Evolutionary conservation across 2,329 filamentous ascomycete species (phyloP), one percentile per base, ranked within the genome.

Genomic region (Ceratocystis destructans): DNA sequence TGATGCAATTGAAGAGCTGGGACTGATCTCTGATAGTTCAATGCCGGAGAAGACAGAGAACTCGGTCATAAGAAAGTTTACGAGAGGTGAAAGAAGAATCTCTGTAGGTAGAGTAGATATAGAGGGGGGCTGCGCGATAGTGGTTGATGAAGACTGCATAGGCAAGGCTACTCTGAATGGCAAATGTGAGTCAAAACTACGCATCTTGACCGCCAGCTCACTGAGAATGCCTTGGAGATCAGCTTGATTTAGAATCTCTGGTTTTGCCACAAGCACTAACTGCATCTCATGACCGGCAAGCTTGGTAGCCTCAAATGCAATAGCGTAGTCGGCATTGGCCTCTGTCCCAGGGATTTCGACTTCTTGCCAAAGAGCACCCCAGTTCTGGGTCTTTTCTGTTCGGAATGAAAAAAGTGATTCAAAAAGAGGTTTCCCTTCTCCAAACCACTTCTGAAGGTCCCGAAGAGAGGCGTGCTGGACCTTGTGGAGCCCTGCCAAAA

Each of bases 401-500:
- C 95, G 88, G 72, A 93, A 96, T 0, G 90, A 87, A 70, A 96
- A 95, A 1, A 96, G 77, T 0, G 81, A 87, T 68, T 96, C 87
- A 72, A 96, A 96, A 1, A 93, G 75, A 0, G 82, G 78, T 53
- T 82, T 76, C 2, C 80, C 80, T 3, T 78, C 77, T 0, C 82
- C 79, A 70, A 84, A 86, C 87, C 89, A 95, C 73, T 90, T 95
- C 71, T 88, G 85, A 44, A 96, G 87, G 59, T 89, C 83, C 25
- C 90, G 83, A 8, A 96, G 78, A 0, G 92, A 81, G 0, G 89
- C 89, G 70, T 93, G 87, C 69, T 95, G 90, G 70, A 87, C 93
- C 0, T 85, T 80, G 22, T 94, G 77, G 10, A 83, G 80, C 0
- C 81, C 77, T 0, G 84, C 81, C 72, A 89, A 90, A 72, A 87